A percentile compares a stretch with the other conserved stretches of the same genome.
Conservation (phyloP, 140 eudicot species). For the Erigeron philadelphicus region DNA sequence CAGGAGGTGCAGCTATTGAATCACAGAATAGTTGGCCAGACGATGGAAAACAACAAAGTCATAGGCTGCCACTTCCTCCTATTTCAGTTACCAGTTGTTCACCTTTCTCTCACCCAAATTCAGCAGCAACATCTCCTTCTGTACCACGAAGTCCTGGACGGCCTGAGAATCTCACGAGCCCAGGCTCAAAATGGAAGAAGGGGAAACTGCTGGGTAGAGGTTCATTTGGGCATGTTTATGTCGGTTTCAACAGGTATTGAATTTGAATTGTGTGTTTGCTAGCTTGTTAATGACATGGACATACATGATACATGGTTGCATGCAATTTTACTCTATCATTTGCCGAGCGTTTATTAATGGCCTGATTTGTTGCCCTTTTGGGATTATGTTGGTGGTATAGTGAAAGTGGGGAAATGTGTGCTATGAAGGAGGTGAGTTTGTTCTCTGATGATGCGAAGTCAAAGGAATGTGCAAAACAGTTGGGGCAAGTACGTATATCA, state of each 20-base stretch:
- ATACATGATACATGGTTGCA: neutral
- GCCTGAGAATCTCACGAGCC: conserved; percentile 60
- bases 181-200: conserved; percentile 85
- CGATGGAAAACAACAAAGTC: conserved; percentile 69
- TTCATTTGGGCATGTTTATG: conserved; percentile 91
- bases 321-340: neutral
- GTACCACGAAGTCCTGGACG: conserved; percentile 88
- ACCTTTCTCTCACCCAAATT: conserved; percentile 73
- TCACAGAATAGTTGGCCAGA: conserved; percentile 54
- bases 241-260: conserved; percentile 79
- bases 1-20: conserved; percentile 56
- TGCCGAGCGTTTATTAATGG: neutral
- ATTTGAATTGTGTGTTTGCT: neutral
- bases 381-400: conserved; percentile 39
- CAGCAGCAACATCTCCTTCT: conserved; percentile 91
- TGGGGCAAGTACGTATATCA: conserved; percentile 63
- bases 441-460: conserved; percentile 89
- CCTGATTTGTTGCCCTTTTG: conserved; percentile 12
- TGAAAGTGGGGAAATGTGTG: conserved; percentile 98
- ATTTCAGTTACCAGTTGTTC: conserved; percentile 40
- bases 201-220: conserved; percentile 93
- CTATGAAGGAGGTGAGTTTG: conserved; percentile 93
- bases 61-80: conserved; percentile 88
- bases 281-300: neutral
- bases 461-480: conserved; percentile 82